phyloP scores from a whole-genome alignment of 768 basidiomycete species.

The Leucocoprinus leucothites region DNA sequence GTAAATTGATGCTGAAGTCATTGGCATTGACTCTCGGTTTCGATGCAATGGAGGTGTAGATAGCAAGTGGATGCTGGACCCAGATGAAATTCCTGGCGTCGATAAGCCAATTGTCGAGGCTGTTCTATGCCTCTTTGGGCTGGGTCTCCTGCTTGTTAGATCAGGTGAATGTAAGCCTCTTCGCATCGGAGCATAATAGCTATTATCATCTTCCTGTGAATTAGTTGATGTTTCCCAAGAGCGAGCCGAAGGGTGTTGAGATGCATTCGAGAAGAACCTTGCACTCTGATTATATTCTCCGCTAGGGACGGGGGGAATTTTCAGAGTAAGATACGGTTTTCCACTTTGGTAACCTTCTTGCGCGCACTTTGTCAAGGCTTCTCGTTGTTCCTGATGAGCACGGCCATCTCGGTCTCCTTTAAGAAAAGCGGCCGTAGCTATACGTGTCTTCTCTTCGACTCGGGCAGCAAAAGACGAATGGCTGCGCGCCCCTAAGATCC shows the following conservation, averaged over 20 bases:
- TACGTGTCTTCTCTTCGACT: slow-evolving; percentile 38
- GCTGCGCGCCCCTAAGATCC: neutral
- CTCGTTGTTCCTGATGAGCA: neutral
- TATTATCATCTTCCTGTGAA: neutral
- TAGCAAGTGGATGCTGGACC: neutral
- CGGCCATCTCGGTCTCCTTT: neutral
- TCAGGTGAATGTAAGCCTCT: neutral
- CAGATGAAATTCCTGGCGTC: neutral
- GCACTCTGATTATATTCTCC: neutral
- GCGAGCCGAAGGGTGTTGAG: neutral
- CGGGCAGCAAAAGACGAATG: slow-evolving; percentile 41
- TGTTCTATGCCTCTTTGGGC: neutral
- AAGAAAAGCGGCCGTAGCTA: neutral
- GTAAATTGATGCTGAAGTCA: neutral
- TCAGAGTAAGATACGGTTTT: neutral
- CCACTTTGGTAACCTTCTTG: neutral
- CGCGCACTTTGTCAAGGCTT: neutral
- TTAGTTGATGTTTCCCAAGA: neutral
- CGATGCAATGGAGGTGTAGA: neutral
- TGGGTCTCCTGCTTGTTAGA: neutral
- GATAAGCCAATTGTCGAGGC: neutral
- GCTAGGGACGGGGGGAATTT: neutral
- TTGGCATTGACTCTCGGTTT: neutral
- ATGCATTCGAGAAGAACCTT: neutral
- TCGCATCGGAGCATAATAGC: neutral